A percentile compares a stretch with the other conserved stretches of the same genome.
phyloP scores from a whole-genome alignment of 768 basidiomycete genomes.

The Terana coerulea region DNA sequence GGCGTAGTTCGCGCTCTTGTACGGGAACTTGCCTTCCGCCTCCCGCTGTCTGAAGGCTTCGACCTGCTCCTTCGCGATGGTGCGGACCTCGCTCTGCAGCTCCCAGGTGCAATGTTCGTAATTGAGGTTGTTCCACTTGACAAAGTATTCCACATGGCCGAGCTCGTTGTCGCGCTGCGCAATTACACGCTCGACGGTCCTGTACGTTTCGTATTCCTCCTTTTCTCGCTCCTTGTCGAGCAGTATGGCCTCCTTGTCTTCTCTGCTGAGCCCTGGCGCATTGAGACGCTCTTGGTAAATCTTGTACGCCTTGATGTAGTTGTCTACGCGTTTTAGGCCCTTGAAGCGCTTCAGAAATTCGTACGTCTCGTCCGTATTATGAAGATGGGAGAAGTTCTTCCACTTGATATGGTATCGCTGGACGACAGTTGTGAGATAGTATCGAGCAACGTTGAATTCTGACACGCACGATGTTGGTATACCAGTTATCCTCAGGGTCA shows the following conservation, averaged over 20 bases:
- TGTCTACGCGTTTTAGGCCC: slow-evolving; percentile 96
- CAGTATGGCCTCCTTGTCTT: slow-evolving; percentile 86
- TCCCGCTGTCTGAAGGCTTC: slow-evolving; percentile 76
- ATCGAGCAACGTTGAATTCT: neutral
- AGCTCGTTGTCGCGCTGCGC: slow-evolving; percentile 63
- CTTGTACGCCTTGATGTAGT: slow-evolving; percentile 94
- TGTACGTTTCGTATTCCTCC: slow-evolving; percentile 88
- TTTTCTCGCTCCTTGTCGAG: slow-evolving; percentile 89
- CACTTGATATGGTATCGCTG: slow-evolving; percentile 99
- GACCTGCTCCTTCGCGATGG: slow-evolving; percentile 74
- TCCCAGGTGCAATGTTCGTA: slow-evolving; percentile 99
- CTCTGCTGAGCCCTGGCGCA: slow-evolving; percentile 65
- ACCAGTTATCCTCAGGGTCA: slow-evolving; percentile 81
- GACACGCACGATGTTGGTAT: slow-evolving; percentile 70
- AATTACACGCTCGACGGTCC: slow-evolving; percentile 89
- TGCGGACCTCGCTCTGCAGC: slow-evolving; percentile 69
- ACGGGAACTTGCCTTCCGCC: slow-evolving; percentile 77
- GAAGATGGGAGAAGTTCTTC: slow-evolving; percentile 97
- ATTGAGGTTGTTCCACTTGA: slow-evolving; percentile 93
- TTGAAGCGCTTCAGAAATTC: slow-evolving; percentile 93
- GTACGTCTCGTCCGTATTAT: slow-evolving; percentile 99
- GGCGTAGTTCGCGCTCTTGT: slow-evolving; percentile 70
- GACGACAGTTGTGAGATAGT: neutral
- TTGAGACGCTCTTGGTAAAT: slow-evolving; percentile 62
- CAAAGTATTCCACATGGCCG: slow-evolving; percentile 78